A percentile compares a stretch with the other conserved stretches of the same genome.
phyloP scores from a whole-genome alignment of 176 grass and related monocot genomes.

The Oryza officinalis region DNA sequence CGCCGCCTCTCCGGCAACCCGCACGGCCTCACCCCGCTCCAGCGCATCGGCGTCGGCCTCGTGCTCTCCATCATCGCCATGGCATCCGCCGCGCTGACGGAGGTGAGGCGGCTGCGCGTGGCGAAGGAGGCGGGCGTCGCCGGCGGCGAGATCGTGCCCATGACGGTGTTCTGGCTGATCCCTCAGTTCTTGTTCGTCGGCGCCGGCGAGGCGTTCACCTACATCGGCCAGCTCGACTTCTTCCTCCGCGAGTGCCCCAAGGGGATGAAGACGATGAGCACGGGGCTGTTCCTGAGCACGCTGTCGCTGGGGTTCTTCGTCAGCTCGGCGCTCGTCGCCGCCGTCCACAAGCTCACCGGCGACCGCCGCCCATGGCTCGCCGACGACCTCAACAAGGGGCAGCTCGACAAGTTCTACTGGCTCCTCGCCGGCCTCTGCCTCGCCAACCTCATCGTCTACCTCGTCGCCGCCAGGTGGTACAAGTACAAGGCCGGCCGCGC shows the following conservation, averaged over 20 bases:
- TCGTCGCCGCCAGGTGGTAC: conserved; percentile 75
- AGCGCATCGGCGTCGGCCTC: conserved; percentile 78
- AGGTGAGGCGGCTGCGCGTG: conserved; percentile 57
- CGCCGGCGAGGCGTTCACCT: conserved; percentile 78
- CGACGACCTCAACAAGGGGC: conserved; percentile 69
- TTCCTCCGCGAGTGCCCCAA: conserved; percentile 94
- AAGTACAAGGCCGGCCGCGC: conserved; percentile 64
- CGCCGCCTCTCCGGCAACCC: conserved; percentile 59
- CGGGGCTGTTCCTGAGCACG: conserved; percentile 88
- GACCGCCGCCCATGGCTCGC: conserved; percentile 62
- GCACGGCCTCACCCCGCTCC: conserved; percentile 84
- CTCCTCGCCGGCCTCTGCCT: conserved; percentile 65
- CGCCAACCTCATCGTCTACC: conserved; percentile 57
- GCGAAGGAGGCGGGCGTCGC: neutral
- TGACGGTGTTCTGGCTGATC: conserved; percentile 81
- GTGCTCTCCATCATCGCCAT: conserved; percentile 66
- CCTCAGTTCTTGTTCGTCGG: conserved; percentile 91
- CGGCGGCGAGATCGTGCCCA: conserved; percentile 3
- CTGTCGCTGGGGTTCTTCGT: conserved; percentile 85
- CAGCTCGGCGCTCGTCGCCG: conserved; percentile 75
- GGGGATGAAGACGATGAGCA: conserved; percentile 99
- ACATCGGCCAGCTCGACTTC: conserved; percentile 99
- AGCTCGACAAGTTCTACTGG: conserved; percentile 95
- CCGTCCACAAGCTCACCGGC: conserved; percentile 64
- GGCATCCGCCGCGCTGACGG: conserved; percentile 62